These are phyloP conservation scores for Diplodia mutila DNA, from an alignment of 2,329 filamentous ascomycete species.

Conservation along the genomic window DNA sequence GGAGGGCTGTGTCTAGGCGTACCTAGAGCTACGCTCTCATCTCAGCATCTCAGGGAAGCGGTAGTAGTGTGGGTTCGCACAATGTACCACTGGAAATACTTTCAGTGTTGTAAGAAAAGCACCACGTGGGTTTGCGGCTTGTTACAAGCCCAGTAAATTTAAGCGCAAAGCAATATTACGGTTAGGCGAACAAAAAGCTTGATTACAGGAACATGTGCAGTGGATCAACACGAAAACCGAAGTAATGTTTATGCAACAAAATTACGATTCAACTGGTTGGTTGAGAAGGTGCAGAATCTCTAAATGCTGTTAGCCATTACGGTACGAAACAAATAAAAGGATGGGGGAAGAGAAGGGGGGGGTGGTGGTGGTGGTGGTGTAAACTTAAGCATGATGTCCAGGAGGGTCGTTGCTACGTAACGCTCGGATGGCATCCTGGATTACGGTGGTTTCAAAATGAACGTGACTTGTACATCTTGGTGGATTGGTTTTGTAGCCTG, in stretches of 20 bases:
- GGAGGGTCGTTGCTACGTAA: no score
- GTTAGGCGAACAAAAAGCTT: not conserved
- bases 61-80: not conserved
- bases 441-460: no score
- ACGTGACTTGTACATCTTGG: no score
- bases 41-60: not conserved
- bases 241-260: not conserved
- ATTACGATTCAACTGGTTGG: not conserved
- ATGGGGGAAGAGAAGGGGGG: no score
- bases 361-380: no score
- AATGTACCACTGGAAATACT: constrained; percentile 14
- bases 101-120: not conserved
- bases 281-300: no score
- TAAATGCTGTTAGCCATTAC: no score
- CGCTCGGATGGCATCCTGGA: no score
- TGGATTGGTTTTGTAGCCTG: no score
- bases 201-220: not conserved
- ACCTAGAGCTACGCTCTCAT: not conserved
- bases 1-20: not conserved
- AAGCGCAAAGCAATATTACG: not conserved
- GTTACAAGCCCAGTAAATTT: not conserved
- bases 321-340: no score
- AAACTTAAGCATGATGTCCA: no score
- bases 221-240: not conserved
- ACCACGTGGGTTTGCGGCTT: not conserved